Percentiles rank a stretch among this genome's conserved stretches.
Evolutionary conservation across 2,329 filamentous ascomycete species (phyloP).

Genomic region (Calonectria pseudoreteaudii): DNA sequence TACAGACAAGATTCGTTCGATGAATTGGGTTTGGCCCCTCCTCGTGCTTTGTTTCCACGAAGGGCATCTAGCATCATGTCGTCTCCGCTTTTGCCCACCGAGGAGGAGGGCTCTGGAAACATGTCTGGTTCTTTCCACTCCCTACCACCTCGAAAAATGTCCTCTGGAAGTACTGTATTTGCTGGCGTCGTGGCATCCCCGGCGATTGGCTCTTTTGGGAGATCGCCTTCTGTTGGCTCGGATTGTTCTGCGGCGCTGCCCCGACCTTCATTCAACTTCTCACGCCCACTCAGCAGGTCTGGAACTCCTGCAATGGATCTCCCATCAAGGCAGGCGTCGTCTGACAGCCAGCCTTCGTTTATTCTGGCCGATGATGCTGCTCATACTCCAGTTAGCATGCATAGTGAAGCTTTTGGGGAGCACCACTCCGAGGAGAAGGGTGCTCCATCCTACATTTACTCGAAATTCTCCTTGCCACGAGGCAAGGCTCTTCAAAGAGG

Average conservation of each 20-base stretch:
- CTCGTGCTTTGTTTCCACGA: constrained; percentile 61
- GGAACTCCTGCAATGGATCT: constrained; percentile 70
- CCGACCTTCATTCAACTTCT: constrained; percentile 91
- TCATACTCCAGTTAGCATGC: constrained; percentile 79
- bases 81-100: constrained; percentile 73
- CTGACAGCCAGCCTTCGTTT: constrained; percentile 75
- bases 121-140: constrained; percentile 69
- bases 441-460: constrained; percentile 84
- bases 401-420: constrained; percentile 75
- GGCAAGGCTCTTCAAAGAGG: constrained; percentile 82
- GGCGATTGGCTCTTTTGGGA: constrained; percentile 69
- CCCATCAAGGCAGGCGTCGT: constrained; percentile 72
- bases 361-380: constrained; percentile 72
- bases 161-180: constrained; percentile 71
- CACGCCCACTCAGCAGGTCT: constrained; percentile 84
- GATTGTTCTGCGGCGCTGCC: constrained; percentile 80
- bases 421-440: constrained; percentile 60
- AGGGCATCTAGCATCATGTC: constrained; percentile 71
- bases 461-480: constrained; percentile 85
- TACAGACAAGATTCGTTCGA: constrained; percentile 61
- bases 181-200: constrained; percentile 65
- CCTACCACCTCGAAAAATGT: constrained; percentile 80
- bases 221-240: constrained; percentile 88
- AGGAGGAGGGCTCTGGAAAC: constrained; percentile 73
- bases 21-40: constrained; percentile 63